Conservation (phyloP, 306 rosid species). For the Lathyrus oleraceus region DNA sequence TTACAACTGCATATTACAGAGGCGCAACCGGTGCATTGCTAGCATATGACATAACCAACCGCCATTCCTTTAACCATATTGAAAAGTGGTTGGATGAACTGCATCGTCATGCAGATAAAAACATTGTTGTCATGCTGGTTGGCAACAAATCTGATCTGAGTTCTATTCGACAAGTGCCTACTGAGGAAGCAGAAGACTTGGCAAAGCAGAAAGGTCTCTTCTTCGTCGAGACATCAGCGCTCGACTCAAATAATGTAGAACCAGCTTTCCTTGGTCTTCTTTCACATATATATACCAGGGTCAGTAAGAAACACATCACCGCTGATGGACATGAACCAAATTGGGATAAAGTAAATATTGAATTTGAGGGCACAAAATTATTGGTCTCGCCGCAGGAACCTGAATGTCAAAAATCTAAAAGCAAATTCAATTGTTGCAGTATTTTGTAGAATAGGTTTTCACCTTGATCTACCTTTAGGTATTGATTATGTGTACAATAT, state of each 20-base stretch:
- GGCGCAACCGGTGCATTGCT: constrained; percentile 94
- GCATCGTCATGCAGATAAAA: constrained; percentile 72
- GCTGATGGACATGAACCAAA: constrained; percentile 57
- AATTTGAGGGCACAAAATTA: constrained; percentile 64
- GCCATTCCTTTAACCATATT: constrained; percentile 71
- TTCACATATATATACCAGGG: constrained; percentile 67
- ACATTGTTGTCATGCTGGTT: constrained; percentile 77
- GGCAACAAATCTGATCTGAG: constrained; percentile 91
- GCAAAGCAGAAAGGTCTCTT: constrained; percentile 75
- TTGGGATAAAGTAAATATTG: constrained; percentile 67
- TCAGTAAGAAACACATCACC: constrained; percentile 65
- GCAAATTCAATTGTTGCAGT: constrained; percentile 60
- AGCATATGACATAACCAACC: constrained; percentile 83
- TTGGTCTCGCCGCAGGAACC: constrained; percentile 61
- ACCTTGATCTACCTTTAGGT: constrained; percentile 21
- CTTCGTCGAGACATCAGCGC: constrained; percentile 94
- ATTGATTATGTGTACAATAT: background rate
- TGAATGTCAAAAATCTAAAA: constrained; percentile 40
- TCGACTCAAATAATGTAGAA: constrained; percentile 83
- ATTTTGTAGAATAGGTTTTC: constrained; percentile 39
- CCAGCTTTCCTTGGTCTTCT: constrained; percentile 74
- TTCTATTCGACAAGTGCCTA: constrained; percentile 67
- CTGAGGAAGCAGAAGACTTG: constrained; percentile 71
- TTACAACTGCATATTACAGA: constrained; percentile 94
- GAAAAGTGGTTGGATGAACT: constrained; percentile 85